Conservation (phyloP, 1,284 basidiomycete genomes). For the Meira nashicola region DNA sequence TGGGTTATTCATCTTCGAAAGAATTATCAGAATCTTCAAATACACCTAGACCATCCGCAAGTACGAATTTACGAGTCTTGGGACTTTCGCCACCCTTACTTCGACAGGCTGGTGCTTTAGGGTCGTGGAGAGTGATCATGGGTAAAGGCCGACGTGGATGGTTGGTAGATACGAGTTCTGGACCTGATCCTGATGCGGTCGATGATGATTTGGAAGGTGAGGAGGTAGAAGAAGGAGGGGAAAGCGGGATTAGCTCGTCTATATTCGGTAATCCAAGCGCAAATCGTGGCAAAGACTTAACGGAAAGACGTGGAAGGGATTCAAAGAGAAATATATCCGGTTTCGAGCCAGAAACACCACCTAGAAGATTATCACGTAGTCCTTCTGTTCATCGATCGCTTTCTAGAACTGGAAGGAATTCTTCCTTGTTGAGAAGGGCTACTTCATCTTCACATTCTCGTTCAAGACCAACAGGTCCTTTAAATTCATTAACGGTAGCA, state of each 20-base stretch:
- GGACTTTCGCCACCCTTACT: slow-evolving; percentile 77
- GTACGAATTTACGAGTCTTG: slow-evolving; percentile 76
- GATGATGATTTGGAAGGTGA: slow-evolving; percentile 25
- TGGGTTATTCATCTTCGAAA: slow-evolving; percentile 29
- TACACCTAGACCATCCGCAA: slow-evolving; percentile 39
- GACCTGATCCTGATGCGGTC: slow-evolving; percentile 61
- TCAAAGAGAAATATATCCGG: background rate
- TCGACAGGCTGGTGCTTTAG: slow-evolving; percentile 69
- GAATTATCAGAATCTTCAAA: slow-evolving; percentile 15
- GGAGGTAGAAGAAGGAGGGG: slow-evolving; percentile 1
- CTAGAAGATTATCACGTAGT: slow-evolving; percentile 5
- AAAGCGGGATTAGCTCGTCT: slow-evolving; percentile 1
- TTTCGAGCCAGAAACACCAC: slow-evolving; percentile 18
- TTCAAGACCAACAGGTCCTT: background rate
- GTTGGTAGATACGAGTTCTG: slow-evolving; percentile 84
- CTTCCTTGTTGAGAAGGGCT: background rate
- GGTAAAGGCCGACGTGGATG: slow-evolving; percentile 91
- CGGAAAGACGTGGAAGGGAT: background rate
- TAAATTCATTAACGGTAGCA: background rate
- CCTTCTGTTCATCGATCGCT: background rate
- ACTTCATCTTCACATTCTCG: slow-evolving; percentile 3
- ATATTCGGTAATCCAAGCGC: background rate
- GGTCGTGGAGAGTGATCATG: slow-evolving; percentile 77
- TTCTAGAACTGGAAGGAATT: background rate
- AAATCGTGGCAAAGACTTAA: background rate